These are phyloP conservation scores for Talaromyces sp. DNA, from an alignment of 2,329 filamentous ascomycete species.

Conservation along the genomic window DNA sequence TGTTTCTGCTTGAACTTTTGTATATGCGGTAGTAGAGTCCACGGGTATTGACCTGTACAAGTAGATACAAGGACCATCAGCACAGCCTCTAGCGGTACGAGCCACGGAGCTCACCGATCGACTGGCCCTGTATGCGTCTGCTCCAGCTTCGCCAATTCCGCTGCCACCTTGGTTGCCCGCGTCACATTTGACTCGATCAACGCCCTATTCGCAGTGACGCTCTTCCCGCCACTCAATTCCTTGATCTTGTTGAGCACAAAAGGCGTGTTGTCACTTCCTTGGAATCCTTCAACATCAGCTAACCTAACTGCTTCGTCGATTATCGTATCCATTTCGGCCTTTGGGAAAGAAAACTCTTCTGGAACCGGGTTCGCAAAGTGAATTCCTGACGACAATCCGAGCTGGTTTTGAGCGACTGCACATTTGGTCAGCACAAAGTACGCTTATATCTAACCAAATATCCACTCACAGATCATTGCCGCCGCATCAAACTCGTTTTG, in stretches of 20 bases:
- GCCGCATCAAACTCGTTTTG: constrained; percentile 76
- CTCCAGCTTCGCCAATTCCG: constrained; percentile 55
- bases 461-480: constrained; percentile 65
- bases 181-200: constrained; percentile 63
- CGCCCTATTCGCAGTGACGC: constrained; percentile 68
- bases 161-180: constrained; percentile 59
- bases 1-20: constrained; percentile 6
- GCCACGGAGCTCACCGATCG: constrained; percentile 34
- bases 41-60: constrained; percentile 33
- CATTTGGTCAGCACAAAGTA: constrained; percentile 6
- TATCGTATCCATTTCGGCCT: constrained; percentile 62
- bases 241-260: constrained; percentile 75
- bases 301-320: constrained; percentile 65
- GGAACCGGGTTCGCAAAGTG: constrained; percentile 88
- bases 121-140: constrained; percentile 18
- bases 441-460: background rate
- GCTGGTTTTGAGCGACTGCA: constrained; percentile 63
- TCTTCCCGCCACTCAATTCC: constrained; percentile 67
- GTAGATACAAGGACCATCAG: constrained; percentile 31
- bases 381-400: constrained; percentile 71
- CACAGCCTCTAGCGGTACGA: constrained; percentile 17
- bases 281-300: constrained; percentile 59
- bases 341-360: constrained; percentile 61
- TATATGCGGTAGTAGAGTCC: constrained; percentile 16
- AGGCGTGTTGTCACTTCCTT: constrained; percentile 75